Conservation (phyloP, 352 stramenopile species). For the Globisporangium spinosum region DNA sequence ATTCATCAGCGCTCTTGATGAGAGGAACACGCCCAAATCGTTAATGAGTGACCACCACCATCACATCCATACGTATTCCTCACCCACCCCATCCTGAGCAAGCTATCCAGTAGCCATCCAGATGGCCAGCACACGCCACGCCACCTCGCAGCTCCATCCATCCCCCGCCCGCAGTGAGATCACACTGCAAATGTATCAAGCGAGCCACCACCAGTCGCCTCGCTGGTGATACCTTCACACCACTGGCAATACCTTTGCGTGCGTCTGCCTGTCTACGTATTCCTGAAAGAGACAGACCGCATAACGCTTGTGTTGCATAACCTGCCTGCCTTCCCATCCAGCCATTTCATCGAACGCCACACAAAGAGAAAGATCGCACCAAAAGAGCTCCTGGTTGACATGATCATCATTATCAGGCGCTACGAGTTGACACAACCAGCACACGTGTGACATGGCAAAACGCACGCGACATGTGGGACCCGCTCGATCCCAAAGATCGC, state of each 20-base stretch:
- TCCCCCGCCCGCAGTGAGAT: neutral
- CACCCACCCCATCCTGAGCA: neutral
- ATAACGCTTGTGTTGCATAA: neutral
- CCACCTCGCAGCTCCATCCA: neutral
- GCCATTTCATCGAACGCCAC: neutral
- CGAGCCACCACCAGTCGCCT: neutral
- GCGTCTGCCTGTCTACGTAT: neutral
- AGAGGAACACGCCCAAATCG: neutral
- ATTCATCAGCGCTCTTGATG: neutral
- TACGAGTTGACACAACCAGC: neutral
- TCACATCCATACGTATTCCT: neutral
- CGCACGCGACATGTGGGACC: neutral
- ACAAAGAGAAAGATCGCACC: neutral
- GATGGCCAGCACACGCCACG: neutral
- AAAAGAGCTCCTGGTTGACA: neutral
- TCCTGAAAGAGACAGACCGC: neutral
- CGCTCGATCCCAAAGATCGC: neutral
- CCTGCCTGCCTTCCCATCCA: neutral
- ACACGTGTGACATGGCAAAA: neutral
- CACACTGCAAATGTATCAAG: neutral
- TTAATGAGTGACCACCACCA: neutral
- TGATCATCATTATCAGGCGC: neutral
- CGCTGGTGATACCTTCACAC: neutral
- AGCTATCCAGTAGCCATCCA: neutral
- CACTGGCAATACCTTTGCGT: neutral